Percentiles rank a stretch among this genome's conserved stretches.
phyloP scores from a whole-genome alignment of 306 rosid species.

The Castanospermum australe region DNA sequence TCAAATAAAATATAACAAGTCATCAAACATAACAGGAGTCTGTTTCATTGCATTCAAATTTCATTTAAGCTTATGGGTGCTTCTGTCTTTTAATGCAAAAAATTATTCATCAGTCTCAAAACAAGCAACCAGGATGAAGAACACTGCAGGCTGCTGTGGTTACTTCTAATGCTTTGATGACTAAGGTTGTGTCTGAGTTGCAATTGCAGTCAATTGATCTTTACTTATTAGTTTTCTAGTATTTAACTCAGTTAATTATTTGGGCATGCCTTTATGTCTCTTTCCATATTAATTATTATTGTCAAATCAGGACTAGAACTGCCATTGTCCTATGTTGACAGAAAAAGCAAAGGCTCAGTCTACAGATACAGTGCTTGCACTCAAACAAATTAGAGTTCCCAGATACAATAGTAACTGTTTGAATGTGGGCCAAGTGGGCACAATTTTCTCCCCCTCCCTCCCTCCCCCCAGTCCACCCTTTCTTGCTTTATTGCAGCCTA shows the following conservation, averaged over 20 bases:
- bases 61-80: background rate
- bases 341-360: background rate
- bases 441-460: background rate
- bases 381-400: background rate
- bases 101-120: background rate
- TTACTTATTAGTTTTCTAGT: background rate
- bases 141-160: background rate
- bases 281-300: background rate
- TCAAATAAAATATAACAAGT: background rate
- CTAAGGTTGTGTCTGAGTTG: background rate
- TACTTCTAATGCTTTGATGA: background rate
- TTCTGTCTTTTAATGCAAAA: background rate
- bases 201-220: background rate
- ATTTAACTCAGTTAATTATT: background rate
- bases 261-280: background rate
- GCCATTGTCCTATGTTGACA: background rate
- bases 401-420: background rate
- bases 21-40: background rate
- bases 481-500: background rate
- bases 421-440: background rate
- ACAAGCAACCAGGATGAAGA: background rate
- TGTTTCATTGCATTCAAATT: background rate
- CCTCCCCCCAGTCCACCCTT: background rate
- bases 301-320: background rate
- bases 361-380: background rate